Base-by-base conservation (phyloP, 495 filamentous ascomycete genomes). In the Platismatia glauca region DNA sequence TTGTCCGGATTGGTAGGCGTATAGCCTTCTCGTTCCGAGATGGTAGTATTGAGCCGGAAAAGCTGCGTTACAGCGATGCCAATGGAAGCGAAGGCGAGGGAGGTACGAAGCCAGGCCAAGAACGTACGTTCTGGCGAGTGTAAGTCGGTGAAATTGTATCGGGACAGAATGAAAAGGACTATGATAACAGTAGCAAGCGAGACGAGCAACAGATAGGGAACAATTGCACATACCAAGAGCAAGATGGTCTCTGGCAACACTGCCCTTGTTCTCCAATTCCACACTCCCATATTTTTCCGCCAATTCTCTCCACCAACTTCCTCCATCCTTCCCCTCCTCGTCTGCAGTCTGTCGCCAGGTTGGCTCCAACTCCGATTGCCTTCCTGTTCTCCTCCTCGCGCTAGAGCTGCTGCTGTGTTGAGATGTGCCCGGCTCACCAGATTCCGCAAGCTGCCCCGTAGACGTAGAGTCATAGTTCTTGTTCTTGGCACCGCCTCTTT, bases 11-110 rank as follows among this genome's bases (percentile, higher is more conserved):
- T 33, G 20, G 41, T 59, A 65, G 59, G 71, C 33, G 71, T 69
- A 31, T 69, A 60, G 22, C 72, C 70, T 27, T 69, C 64, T 27
- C 71, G 67, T 24, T 71, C 64, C 13, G 75, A 69, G 63, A 88
- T 74, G 38, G 85, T 78, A 31, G 82, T 88, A 78, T 95, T 96
- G 55, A 97, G 85, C 33, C 94, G 87, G 76, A 98, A 97, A 57
- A 98, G 83, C 73, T 98, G 94, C 2, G 95, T 97, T 57, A 98
- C 84, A 58, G 93, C 94, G 64, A 98, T 92, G 61, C 94, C 94
- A 69, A 98, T 98, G 57, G 87, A 91, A 43, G 94, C 95, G 71
- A 98, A 98, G 55, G 93, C 90, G 50, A 98, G 81, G 27, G 91
- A 96, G 22, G 94, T 98, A 53, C 94, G 85, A 55, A 98, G 83